Evolutionary conservation across 1,139 yeast species (phyloP), one percentile per base, ranked within the genome.

Genomic region (Pneumocystis wakefieldiae): DNA sequence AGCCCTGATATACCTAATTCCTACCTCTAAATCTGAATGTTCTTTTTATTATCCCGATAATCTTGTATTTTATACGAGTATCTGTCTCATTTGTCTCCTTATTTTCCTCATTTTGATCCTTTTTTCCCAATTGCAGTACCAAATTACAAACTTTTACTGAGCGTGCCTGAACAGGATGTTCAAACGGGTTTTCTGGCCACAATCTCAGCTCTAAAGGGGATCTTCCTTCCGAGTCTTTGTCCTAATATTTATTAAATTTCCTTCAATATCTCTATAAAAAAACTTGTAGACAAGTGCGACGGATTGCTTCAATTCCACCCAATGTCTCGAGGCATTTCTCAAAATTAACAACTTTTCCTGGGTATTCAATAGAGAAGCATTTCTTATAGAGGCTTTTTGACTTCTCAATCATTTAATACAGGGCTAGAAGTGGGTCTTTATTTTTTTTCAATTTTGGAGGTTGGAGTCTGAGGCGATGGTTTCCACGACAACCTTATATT

Each of bases 91-190:
- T 4, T 12, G 7, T 24, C 12, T 24, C n/a, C 24, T 17, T 19
- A 4, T 42, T 8, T 19, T 29, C 60, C 7, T 32, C 17, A 24
- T 42, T 41, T 19, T 59, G 12, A 17, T 15, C 17, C 15, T 24
- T n/a, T 59, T 35, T 42, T 24, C 57, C 53, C 12, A 62, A 59
- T 38, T 62, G 59, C n/a, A 70, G 78, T 69, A 70, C 78, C 67
- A 72, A 67, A 62, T 67, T 65, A 37, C 39, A 55, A n/a, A 76
- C 71, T 6, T 62, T 64, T 37, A 63, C 39, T 35, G 69, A 48
- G n/a, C 73, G 68, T 67, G 90, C 78, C 74, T 79, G 74, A 2
- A 92, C 77, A 0, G 97, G 96, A 72, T 92, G 98, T 67, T 87
- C 92, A 72, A 86, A 84, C 61, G 85, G 81, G 74, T 85, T 91